Conservation (phyloP, 805 yeast genomes). For the Metahyphopichia silvanorum region DNA sequence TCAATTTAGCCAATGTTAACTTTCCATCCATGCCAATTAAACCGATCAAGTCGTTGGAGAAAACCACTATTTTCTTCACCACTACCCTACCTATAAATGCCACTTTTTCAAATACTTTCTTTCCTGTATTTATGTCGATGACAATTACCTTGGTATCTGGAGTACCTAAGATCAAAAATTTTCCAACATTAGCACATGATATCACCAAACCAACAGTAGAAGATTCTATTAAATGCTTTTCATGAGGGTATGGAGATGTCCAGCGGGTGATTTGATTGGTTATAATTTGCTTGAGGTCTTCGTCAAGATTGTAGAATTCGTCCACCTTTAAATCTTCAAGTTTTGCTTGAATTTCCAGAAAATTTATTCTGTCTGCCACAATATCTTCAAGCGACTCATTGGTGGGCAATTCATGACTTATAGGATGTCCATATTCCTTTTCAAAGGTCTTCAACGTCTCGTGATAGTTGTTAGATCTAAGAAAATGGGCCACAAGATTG, state of each 20-base stretch:
- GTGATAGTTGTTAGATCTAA: constrained; percentile 45
- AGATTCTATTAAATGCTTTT: constrained; percentile 5
- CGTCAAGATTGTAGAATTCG: constrained; percentile 5
- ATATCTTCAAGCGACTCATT: constrained; percentile 39
- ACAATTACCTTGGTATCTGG: constrained; percentile 15
- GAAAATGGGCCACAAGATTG: constrained; percentile 54
- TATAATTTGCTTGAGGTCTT: constrained; percentile 9
- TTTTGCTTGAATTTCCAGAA: constrained; percentile 11
- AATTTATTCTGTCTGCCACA: constrained; percentile 34
- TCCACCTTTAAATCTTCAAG: constrained; percentile 6
- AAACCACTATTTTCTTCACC: constrained; percentile 32
- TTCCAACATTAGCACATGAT: constrained; percentile 11
- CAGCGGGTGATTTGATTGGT: constrained; percentile 18
- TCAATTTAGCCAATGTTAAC: constrained; percentile 16
- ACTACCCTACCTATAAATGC: constrained; percentile 19
- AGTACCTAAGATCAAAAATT: constrained; percentile 14
- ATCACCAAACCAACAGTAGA: constrained; percentile 23
- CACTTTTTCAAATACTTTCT: constrained; percentile 16
- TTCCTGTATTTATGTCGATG: constrained; percentile 11
- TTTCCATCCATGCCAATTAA: constrained; percentile 56
- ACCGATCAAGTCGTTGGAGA: constrained; percentile 21
- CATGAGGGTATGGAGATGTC: constrained; percentile 28
- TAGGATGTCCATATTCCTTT: constrained; percentile 38
- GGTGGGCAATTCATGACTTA: constrained; percentile 14
- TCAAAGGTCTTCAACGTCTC: constrained; percentile 50